Evolutionary conservation across 2,329 filamentous ascomycete species (phyloP).

Genomic region (Pseudocercospora macadamiae): DNA sequence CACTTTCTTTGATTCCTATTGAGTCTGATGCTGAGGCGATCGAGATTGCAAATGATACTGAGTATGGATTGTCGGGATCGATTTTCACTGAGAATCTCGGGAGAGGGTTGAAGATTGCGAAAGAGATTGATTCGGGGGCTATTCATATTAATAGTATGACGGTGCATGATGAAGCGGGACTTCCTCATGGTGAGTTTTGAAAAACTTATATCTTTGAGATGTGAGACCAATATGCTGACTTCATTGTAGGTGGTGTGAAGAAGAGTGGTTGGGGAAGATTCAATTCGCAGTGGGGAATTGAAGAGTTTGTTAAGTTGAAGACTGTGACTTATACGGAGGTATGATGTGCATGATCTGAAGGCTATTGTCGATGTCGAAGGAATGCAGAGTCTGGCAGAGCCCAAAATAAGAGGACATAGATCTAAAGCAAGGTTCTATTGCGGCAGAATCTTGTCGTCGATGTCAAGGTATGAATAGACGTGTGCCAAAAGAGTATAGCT

Average conservation of each 20-base stretch:
- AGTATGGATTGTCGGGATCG: slow-evolving; percentile 72
- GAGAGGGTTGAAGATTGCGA: slow-evolving; percentile 48
- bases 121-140: slow-evolving; percentile 61
- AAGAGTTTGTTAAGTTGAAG: slow-evolving; percentile 28
- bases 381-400: no score
- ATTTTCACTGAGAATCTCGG: slow-evolving; percentile 72
- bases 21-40: slow-evolving; percentile 73
- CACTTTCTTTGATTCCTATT: slow-evolving; percentile 68
- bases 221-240: no score
- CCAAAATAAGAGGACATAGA: no score
- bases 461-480: no score
- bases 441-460: no score
- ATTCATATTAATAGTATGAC: slow-evolving; percentile 57
- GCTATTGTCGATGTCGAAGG: no score
- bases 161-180: slow-evolving; percentile 52
- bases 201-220: no score
- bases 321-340: slow-evolving; percentile 35
- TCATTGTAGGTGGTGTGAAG: slow-evolving; percentile 53
- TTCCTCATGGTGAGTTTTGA: slow-evolving; percentile 58
- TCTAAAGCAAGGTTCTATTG: no score
- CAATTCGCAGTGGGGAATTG: slow-evolving; percentile 24
- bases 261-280: slow-evolving; percentile 47
- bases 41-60: slow-evolving; percentile 75
- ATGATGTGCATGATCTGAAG: background rate
- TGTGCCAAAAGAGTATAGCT: no score